Percentiles rank a stretch among this genome's conserved stretches.
Conservation (phyloP, 2,329 filamentous ascomycete species). For the Aspergillus japonicus region DNA sequence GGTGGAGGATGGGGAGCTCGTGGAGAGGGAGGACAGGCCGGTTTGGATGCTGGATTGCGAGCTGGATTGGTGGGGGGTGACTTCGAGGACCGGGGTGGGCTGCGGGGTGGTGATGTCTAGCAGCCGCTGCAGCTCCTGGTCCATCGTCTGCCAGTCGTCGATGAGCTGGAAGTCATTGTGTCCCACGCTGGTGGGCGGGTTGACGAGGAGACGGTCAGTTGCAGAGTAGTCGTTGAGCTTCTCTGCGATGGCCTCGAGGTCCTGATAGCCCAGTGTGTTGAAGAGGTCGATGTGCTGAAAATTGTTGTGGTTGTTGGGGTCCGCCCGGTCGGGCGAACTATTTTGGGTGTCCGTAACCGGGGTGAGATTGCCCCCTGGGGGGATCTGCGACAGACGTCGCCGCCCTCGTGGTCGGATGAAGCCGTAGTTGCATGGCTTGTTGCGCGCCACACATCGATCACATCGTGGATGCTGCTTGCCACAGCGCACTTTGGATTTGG, state of each 20-base stretch:
- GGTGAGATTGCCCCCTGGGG: too few relatives aligned
- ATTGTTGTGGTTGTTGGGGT: neutral
- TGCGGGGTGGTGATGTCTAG: neutral
- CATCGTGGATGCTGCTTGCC: neutral
- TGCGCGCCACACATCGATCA: neutral
- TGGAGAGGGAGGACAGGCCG: neutral
- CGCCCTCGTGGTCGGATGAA: neutral
- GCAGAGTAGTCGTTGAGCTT: neutral
- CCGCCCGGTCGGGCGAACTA: neutral
- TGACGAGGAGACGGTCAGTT: neutral
- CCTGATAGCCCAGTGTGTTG: neutral
- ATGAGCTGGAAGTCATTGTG: neutral
- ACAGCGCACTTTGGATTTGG: conserved; percentile 1
- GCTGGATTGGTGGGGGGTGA: neutral
- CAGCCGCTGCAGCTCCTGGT: neutral
- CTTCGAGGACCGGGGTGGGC: too few relatives aligned
- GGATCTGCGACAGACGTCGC: neutral
- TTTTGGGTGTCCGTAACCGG: neutral
- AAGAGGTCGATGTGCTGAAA: neutral
- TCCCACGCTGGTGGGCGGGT: neutral
- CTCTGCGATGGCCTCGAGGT: neutral
- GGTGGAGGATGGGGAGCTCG: neutral
- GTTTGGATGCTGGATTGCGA: neutral
- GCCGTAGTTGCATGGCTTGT: neutral
- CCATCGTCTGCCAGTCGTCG: neutral